Percentiles rank a stretch among this genome's conserved stretches.
Evolutionary conservation across 2,329 filamentous ascomycete genomes (phyloP).

Genomic region (Pseudocercospora vitis): DNA sequence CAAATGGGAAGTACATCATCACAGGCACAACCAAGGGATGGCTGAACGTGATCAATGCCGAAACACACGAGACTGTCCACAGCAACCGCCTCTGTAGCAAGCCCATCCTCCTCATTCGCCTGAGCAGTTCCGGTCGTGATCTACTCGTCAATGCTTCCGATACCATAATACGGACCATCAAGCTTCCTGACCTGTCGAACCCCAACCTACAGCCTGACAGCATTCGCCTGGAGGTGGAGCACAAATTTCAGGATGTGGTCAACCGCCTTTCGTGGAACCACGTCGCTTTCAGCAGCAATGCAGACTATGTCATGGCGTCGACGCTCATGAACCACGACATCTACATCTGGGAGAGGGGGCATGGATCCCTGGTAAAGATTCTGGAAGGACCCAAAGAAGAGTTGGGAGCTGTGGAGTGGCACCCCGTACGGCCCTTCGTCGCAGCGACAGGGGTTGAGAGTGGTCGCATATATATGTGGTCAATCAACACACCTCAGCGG

Average conservation of each 20-base stretch:
- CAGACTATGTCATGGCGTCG: slow-evolving; percentile 93
- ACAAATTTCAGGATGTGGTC: slow-evolving; percentile 97
- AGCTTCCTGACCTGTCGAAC: slow-evolving; percentile 70
- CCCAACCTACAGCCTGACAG: slow-evolving; percentile 75
- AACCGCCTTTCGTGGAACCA: slow-evolving; percentile 96
- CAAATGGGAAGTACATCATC: slow-evolving; percentile 81
- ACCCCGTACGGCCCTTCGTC: slow-evolving; percentile 81
- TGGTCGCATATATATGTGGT: slow-evolving; percentile 93
- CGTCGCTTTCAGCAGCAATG: slow-evolving; percentile 88
- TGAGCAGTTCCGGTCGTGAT: slow-evolving; percentile 81
- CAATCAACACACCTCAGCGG: slow-evolving; percentile 88
- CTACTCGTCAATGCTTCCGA: slow-evolving; percentile 91
- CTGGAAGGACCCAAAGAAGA: slow-evolving; percentile 96
- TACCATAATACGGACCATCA: slow-evolving; percentile 88
- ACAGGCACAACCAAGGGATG: slow-evolving; percentile 93
- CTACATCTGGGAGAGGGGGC: slow-evolving; percentile 94
- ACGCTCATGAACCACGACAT: slow-evolving; percentile 99
- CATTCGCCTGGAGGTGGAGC: slow-evolving; percentile 86
- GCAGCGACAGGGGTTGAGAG: slow-evolving; percentile 91
- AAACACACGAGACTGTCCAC: slow-evolving; percentile 78
- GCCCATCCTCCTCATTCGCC: slow-evolving; percentile 81
- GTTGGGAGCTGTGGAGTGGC: slow-evolving; percentile 95
- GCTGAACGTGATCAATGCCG: slow-evolving; percentile 89
- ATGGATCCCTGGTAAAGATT: slow-evolving; percentile 93
- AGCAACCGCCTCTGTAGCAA: slow-evolving; percentile 85